Conservation (phyloP, 345 rosid species). For the Citrus trifoliata region DNA sequence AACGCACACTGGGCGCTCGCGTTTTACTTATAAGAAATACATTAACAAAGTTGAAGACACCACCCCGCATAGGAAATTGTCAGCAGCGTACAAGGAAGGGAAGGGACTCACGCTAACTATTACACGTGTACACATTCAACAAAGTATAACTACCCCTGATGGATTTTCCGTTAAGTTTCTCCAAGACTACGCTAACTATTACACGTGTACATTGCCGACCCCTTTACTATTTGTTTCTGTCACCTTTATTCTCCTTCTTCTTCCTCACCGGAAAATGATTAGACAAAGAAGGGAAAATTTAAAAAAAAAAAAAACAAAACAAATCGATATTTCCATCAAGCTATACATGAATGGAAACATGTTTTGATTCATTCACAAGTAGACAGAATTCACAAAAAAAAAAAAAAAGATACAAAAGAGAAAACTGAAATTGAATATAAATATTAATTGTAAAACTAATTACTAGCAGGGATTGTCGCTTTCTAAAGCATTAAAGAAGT, state of each 20-base stretch:
- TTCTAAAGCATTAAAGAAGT: slow-evolving; percentile 6
- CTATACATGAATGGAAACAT: not conserved
- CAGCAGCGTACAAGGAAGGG: no score
- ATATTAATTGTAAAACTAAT: not conserved
- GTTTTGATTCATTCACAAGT: not conserved
- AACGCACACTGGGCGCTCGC: no score
- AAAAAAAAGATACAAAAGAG: not conserved
- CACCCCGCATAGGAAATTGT: no score
- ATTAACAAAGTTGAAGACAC: no score
- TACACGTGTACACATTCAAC: no score
- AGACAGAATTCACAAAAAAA: no score
- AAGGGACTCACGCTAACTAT: no score
- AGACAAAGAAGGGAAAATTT: not conserved
- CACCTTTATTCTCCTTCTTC: not conserved
- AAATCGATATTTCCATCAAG: not conserved
- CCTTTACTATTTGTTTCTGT: not conserved
- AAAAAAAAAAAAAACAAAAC: not conserved
- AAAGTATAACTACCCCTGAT: not conserved
- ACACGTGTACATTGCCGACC: not conserved
- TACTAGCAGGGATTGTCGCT: slow-evolving; percentile 19
- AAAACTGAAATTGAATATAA: no score
- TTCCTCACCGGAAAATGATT: not conserved
- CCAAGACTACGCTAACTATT: not conserved
- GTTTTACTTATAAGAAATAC: no score
- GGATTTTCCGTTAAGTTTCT: not conserved